Conservation (phyloP, 2,329 filamentous ascomycete genomes). For the Cladobotryum protrusum region DNA sequence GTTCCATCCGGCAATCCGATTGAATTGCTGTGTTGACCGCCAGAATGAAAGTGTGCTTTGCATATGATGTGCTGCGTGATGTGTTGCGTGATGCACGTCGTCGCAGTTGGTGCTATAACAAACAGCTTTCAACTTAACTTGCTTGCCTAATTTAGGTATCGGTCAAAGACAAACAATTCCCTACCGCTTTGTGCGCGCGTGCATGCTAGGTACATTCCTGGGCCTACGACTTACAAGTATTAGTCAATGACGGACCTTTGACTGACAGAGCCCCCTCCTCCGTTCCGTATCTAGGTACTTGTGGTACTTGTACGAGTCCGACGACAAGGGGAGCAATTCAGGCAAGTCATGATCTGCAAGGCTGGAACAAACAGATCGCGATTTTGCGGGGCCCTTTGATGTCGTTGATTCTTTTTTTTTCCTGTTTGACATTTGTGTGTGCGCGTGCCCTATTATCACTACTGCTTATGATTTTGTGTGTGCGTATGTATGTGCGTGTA, state of each 20-base stretch:
- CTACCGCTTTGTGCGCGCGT: too few relatives aligned
- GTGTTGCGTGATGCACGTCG: slow-evolving; percentile 7
- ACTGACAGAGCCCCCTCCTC: not conserved
- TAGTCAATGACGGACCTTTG: too few relatives aligned
- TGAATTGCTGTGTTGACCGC: slow-evolving; percentile 8
- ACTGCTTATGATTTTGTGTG: not conserved
- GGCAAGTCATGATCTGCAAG: slow-evolving; percentile 7
- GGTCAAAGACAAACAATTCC: too few relatives aligned
- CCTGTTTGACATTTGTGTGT: not conserved
- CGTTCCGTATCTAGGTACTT: not conserved
- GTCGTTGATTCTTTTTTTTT: not conserved
- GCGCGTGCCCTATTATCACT: not conserved
- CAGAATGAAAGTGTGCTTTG: slow-evolving; percentile 3
- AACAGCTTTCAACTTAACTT: too few relatives aligned
- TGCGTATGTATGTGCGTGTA: too few relatives aligned
- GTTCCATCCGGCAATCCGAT: slow-evolving; percentile 5
- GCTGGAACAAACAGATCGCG: slow-evolving; percentile 11
- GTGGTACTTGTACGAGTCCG: slow-evolving; percentile 8
- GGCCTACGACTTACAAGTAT: too few relatives aligned
- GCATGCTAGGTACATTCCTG: too few relatives aligned
- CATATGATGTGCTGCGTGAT: not conserved
- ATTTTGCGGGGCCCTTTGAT: slow-evolving; percentile 6
- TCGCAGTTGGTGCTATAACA: too few relatives aligned
- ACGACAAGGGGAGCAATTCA: slow-evolving; percentile 4
- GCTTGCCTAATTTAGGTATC: too few relatives aligned